Base-by-base conservation (phyloP, 2,329 filamentous ascomycete species). In the Neonectria magnoliae region DNA sequence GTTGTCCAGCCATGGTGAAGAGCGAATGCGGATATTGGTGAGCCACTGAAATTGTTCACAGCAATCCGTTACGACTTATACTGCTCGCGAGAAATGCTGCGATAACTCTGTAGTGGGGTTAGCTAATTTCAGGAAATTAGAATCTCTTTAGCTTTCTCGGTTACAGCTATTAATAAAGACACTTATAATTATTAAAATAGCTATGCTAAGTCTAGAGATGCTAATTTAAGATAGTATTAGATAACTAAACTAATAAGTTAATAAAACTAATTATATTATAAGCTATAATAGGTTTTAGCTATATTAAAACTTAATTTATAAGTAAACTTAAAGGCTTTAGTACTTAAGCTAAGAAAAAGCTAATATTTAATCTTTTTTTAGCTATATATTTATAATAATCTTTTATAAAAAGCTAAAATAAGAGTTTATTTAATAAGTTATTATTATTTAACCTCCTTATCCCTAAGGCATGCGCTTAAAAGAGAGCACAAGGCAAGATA, bases 181-280 rank as follows among this genome's bases (percentile, higher is more conserved):
- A 51, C 29, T 51, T 51, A 18, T 51, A 51, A 13, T 51, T 8
- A 9, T 18, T 29, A 10, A 9, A n/a, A 20, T 20, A 29, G 31
- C 48, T 51, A n/a, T 33, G n/a, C 38, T 42, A n/a, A 18, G 38
- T 20, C n/a, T 3, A 11, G 16, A 33, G 18, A 50, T 13, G 11
- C n/a, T n/a, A n/a, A 18, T 31, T 36, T 3, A 29, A 31, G 38
- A 14, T 9, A 45, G 59, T 50, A 13, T 16, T 16, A 29, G 27
- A 64, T 64, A 44, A 64, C 61, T 64, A 64, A 64, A 51, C 55
- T 38, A n/a, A n/a, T n/a, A n/a, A n/a, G n/a, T n/a, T n/a, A n/a
- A n/a, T n/a, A n/a, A n/a, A n/a, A n/a, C n/a, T n/a, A n/a, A n/a
- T n/a, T n/a, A n/a, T n/a, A n/a, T n/a, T n/a, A n/a, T n/a, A n/a